Evolutionary conservation across 371 early-diverging fungal species (phyloP).

Genomic region (Encephalitozoon cuniculi): DNA sequence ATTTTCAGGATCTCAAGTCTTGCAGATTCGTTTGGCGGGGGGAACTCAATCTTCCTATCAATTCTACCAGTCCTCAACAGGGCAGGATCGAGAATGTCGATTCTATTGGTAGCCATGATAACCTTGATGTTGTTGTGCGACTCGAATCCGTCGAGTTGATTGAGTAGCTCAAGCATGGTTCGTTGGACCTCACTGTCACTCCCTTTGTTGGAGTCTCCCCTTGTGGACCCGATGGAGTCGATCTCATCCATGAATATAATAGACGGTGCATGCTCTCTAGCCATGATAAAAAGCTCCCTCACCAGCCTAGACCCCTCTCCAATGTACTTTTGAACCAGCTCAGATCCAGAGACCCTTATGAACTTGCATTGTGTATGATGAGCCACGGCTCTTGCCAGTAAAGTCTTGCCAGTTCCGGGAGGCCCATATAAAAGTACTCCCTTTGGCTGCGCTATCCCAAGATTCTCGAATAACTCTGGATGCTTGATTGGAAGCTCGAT

Average conservation of each 20-base stretch:
- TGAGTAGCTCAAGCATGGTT: constrained; percentile 77
- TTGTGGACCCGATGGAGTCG: constrained; percentile 79
- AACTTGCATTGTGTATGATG: constrained; percentile 99
- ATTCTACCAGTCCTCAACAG: constrained; percentile 91
- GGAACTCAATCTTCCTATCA: constrained; percentile 99
- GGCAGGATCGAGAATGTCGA: constrained; percentile 92
- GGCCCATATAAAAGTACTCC: constrained; percentile 95
- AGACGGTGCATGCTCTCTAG: constrained; percentile 87
- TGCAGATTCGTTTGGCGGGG: constrained; percentile 88
- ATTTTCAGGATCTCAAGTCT: constrained; percentile 94
- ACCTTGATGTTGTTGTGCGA: constrained; percentile 94
- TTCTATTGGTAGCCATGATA: constrained; percentile 99
- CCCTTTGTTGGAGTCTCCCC: constrained; percentile 64
- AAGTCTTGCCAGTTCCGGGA: constrained; percentile 66
- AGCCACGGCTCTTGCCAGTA: constrained; percentile 95
- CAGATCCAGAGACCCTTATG: constrained; percentile 93
- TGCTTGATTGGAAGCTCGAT: constrained; percentile 97
- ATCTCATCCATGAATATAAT: constrained; percentile 99
- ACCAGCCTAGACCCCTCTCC: constrained; percentile 98
- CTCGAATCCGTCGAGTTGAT: constrained; percentile 97
- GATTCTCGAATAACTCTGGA: constrained; percentile 93
- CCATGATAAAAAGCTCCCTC: constrained; percentile 97
- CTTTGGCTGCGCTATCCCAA: constrained; percentile 98
- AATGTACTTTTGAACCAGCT: constrained; percentile 99
- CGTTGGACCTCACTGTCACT: constrained; percentile 91